Percentiles rank a stretch among this genome's conserved stretches.
Conservation (phyloP, 257 asterid species). For the Capsicum baccatum region DNA sequence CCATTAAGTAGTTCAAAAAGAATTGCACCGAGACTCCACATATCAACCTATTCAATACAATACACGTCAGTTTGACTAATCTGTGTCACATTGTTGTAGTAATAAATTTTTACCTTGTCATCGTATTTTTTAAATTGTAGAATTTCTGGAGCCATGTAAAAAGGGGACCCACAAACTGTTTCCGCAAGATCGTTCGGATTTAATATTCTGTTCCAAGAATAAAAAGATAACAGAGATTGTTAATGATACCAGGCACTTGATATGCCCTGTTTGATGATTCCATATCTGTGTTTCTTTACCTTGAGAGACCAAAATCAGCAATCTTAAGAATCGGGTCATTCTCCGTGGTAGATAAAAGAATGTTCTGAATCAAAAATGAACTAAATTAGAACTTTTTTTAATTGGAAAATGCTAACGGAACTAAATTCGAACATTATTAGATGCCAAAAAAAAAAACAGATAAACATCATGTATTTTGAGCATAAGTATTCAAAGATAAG, state of each 20-base stretch:
- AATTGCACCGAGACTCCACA: slow-evolving; percentile 65
- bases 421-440: background rate
- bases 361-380: slow-evolving; percentile 43
- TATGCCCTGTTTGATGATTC: background rate
- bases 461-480: background rate
- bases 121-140: slow-evolving; percentile 57
- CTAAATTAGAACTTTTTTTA: background rate
- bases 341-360: slow-evolving; percentile 49
- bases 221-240: slow-evolving; percentile 16
- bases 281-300: slow-evolving; percentile 39
- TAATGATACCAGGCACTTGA: slow-evolving; percentile 26
- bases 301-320: slow-evolving; percentile 67
- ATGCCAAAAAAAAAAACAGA: background rate
- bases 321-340: slow-evolving; percentile 53
- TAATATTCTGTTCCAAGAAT: slow-evolving; percentile 44
- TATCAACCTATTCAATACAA: slow-evolving; percentile 51
- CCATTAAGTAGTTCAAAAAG: slow-evolving; percentile 67
- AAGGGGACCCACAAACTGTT: slow-evolving; percentile 59
- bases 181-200: slow-evolving; percentile 46
- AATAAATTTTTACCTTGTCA: slow-evolving; percentile 43
- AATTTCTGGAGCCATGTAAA: slow-evolving; percentile 69
- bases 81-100: background rate
- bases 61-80: background rate
- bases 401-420: background rate
- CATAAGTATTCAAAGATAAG: background rate